phyloP scores from a whole-genome alignment of 331 rosid genomes.

The Pyrus hybrid region DNA sequence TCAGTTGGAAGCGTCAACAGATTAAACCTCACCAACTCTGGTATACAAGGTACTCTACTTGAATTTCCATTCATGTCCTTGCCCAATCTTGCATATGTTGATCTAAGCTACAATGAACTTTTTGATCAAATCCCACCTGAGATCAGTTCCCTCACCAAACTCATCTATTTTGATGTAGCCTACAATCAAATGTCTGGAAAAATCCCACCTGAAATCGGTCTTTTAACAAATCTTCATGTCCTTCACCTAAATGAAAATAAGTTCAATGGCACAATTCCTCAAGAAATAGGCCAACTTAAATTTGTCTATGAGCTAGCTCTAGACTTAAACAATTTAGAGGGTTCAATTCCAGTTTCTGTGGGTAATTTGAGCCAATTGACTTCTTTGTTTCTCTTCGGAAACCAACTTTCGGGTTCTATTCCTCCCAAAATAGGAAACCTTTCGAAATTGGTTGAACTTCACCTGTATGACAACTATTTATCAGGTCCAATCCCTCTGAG shows the following conservation, averaged over 20 bases:
- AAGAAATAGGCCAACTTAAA: background rate
- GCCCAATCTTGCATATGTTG: conserved; percentile 5
- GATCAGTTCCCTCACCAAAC: too few relatives aligned
- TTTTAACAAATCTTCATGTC: background rate
- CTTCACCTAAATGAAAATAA: background rate
- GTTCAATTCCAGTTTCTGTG: background rate
- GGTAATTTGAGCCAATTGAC: background rate
- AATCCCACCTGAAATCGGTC: background rate
- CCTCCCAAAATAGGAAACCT: background rate
- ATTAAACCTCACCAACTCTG: conserved; percentile 1
- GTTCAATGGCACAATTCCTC: conserved; percentile 6
- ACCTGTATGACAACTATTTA: background rate
- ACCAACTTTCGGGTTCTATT: background rate
- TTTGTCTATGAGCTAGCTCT: background rate
- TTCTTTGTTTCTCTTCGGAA: background rate
- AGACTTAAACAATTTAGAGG: background rate
- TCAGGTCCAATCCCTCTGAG: background rate
- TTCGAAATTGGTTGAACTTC: background rate
- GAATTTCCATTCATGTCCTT: conserved; percentile 3
- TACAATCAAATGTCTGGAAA: too few relatives aligned
- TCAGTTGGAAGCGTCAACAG: background rate
- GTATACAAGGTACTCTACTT: conserved; percentile 4
- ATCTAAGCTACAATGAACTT: too few relatives aligned
- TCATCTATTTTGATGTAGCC: too few relatives aligned
- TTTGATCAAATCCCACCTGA: too few relatives aligned